These are phyloP conservation scores for Leersia perrieri DNA, from an alignment of 176 grass and related monocot species.

Conservation along the genomic window DNA sequence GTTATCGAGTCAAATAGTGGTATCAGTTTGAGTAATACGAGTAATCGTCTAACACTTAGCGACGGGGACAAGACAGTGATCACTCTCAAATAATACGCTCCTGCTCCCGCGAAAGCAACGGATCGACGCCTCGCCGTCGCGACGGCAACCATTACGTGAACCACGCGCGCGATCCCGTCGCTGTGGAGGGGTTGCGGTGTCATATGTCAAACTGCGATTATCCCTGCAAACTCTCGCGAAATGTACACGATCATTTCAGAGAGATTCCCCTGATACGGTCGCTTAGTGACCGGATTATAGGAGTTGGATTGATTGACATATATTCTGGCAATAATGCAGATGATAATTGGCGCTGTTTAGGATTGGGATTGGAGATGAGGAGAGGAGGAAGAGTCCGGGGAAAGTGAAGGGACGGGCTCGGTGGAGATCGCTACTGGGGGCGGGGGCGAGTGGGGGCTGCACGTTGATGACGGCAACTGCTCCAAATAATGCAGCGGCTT, in stretches of 20 bases:
- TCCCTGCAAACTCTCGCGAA: background rate
- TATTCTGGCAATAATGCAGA: background rate
- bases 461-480: background rate
- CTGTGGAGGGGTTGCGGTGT: background rate
- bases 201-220: background rate
- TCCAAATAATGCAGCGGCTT: background rate
- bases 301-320: background rate
- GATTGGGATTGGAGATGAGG: background rate
- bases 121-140: background rate
- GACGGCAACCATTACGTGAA: conserved; percentile 14
- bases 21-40: too few relatives aligned
- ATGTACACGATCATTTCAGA: background rate
- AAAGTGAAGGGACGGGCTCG: conserved; percentile 17
- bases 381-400: background rate
- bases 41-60: too few relatives aligned
- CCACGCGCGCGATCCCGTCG: conserved; percentile 2
- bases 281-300: background rate
- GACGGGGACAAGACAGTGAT: background rate
- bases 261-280: background rate
- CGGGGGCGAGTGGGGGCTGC: background rate
- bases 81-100: background rate
- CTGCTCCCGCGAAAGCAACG: conserved; percentile 10
- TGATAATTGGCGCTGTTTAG: background rate
- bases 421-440: conserved; percentile 53
- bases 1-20: too few relatives aligned